Percentiles rank a stretch among this genome's conserved stretches.
Conservation (phyloP, 2,329 filamentous ascomycete species). For the Fusarium sp. region DNA sequence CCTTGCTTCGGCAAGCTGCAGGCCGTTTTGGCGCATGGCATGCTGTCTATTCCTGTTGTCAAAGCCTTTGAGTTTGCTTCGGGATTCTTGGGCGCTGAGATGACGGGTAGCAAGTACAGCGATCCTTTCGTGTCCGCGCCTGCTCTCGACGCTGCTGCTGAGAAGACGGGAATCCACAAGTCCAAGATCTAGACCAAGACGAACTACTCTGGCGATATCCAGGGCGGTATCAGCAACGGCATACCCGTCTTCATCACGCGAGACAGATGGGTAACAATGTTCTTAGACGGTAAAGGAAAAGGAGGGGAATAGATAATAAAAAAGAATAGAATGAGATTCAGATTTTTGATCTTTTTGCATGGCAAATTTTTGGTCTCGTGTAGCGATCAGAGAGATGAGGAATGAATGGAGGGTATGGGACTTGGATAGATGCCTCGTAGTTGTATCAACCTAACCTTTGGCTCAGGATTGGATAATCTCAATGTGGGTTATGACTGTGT, state of each 20-base stretch:
- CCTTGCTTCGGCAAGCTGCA: slow-evolving; percentile 97
- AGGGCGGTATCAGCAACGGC: slow-evolving; percentile 95
- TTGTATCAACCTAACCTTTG: neutral
- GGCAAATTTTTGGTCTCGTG: neutral
- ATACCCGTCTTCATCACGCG: slow-evolving; percentile 90
- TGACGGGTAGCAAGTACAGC: slow-evolving; percentile 88
- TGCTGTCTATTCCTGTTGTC: slow-evolving; percentile 93
- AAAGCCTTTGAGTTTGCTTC: slow-evolving; percentile 97
- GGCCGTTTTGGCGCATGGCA: slow-evolving; percentile 89
- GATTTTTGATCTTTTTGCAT: neutral
- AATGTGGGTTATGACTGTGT: neutral
- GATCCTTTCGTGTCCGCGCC: slow-evolving; percentile 67
- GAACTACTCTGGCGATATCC: slow-evolving; percentile 94
- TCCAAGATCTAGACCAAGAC: slow-evolving; percentile 80
- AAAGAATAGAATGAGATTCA: neutral
- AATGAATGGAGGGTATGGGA: neutral
- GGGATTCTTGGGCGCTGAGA: slow-evolving; percentile 49
- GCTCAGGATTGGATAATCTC: neutral
- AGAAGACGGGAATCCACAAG: slow-evolving; percentile 58
- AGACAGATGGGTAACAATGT: slow-evolving; percentile 56
- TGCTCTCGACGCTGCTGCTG: slow-evolving; percentile 57
- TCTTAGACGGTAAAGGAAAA: slow-evolving; percentile 12
- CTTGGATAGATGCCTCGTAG: neutral
- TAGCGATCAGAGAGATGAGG: neutral
- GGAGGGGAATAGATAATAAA: neutral